Percentiles rank a stretch among this genome's conserved stretches.
Evolutionary conservation across 2,329 filamentous ascomycete genomes (phyloP).

Genomic region (Rhinocladiella similis): DNA sequence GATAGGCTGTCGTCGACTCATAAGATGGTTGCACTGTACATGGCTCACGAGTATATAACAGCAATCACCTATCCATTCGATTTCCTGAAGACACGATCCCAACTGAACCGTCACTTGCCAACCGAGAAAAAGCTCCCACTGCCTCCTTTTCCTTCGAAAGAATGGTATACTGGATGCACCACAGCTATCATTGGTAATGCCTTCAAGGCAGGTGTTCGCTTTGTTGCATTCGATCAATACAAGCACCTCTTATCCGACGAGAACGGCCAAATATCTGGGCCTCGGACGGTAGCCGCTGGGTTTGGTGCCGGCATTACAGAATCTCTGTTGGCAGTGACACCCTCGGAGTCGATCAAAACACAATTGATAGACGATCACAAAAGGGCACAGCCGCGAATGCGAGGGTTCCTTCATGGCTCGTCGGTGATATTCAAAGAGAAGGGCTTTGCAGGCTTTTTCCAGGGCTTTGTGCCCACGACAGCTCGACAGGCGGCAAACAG

Average conservation of each 20-base stretch:
- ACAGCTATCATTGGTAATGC: slow-evolving; percentile 96
- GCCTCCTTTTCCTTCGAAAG: slow-evolving; percentile 79
- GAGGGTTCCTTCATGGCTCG: slow-evolving; percentile 88
- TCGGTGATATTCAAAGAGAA: slow-evolving; percentile 84
- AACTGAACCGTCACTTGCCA: slow-evolving; percentile 82
- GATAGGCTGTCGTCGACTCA: no score
- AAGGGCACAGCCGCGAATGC: slow-evolving; percentile 77
- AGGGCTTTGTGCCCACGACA: slow-evolving; percentile 93
- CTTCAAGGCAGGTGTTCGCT: slow-evolving; percentile 91
- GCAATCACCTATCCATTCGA: slow-evolving; percentile 93
- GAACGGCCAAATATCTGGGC: slow-evolving; percentile 85
- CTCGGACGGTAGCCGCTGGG: slow-evolving; percentile 85
- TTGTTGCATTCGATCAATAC: slow-evolving; percentile 95
- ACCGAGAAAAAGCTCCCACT: slow-evolving; percentile 86
- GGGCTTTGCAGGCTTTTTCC: slow-evolving; percentile 89
- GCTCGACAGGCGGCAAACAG: slow-evolving; percentile 93
- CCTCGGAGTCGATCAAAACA: slow-evolving; percentile 97
- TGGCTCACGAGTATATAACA: slow-evolving; percentile 34
- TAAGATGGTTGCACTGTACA: no score
- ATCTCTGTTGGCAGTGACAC: slow-evolving; percentile 88
- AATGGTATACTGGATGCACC: slow-evolving; percentile 98
- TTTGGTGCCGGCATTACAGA: slow-evolving; percentile 95
- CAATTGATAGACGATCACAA: slow-evolving; percentile 98
- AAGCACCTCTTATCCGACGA: slow-evolving; percentile 79
- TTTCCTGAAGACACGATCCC: slow-evolving; percentile 93